A percentile compares a stretch with the other conserved stretches of the same genome.
Conservation (phyloP, 108 stramenopile species). For the Stephanodiscus triporus region DNA sequence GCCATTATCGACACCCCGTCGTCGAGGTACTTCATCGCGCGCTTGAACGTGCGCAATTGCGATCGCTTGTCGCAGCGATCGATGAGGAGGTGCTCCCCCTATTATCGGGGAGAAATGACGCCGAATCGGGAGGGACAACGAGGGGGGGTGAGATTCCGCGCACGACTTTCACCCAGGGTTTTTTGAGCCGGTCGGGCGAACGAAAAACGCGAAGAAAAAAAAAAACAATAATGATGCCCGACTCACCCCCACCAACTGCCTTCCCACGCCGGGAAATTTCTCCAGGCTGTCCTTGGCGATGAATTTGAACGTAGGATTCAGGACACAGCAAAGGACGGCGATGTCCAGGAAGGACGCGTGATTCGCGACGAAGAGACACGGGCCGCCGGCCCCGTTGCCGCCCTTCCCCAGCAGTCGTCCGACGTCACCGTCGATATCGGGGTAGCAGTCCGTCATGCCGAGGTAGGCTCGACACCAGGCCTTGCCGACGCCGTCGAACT, state of each 20-base stretch:
- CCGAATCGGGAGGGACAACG: too few species aligned
- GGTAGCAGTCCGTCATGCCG: constrained; percentile 60
- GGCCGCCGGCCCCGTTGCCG: constrained; percentile 18
- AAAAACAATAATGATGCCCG: constrained; percentile 2
- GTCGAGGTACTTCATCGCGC: constrained; percentile 64
- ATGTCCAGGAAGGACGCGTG: constrained; percentile 84
- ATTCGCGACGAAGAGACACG: constrained; percentile 84
- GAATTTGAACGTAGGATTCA: constrained; percentile 85
- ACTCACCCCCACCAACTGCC: constrained; percentile 79
- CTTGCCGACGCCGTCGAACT: constrained; percentile 76
- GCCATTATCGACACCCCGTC: constrained; percentile 82
- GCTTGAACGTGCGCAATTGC: constrained; percentile 77
- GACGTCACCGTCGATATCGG: constrained; percentile 60
- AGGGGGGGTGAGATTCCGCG: neutral
- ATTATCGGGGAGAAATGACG: too few species aligned
- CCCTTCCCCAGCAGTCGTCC: constrained; percentile 30
- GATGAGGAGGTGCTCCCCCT: constrained; percentile 84
- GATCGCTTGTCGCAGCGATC: constrained; percentile 74
- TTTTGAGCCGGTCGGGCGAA: neutral
- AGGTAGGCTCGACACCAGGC: constrained; percentile 73
- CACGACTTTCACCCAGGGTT: too few species aligned
- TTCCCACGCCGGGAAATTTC: constrained; percentile 75
- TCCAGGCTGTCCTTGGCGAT: constrained; percentile 78
- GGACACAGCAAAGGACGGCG: constrained; percentile 70
- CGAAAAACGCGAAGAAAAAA: neutral